These are phyloP conservation scores for Penicillium diatomitis DNA, from an alignment of 495 filamentous ascomycete genomes.

Conservation along the genomic window DNA sequence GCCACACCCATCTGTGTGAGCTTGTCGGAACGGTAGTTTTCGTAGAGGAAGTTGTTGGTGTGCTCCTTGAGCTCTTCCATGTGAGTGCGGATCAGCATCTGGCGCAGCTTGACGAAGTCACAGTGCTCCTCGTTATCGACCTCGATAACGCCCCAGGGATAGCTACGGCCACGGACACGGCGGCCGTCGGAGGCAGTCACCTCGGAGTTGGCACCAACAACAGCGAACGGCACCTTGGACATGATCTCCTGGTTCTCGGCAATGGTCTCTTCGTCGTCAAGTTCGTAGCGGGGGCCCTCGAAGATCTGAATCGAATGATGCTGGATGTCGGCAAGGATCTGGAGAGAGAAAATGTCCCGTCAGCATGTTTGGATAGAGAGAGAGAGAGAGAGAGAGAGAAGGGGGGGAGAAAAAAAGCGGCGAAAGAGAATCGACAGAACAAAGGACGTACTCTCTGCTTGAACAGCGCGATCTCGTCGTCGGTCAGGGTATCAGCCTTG, in stretches of 20 bases:
- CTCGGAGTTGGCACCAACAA: conserved; percentile 92
- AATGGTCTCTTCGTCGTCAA: conserved; percentile 98
- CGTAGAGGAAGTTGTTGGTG: conserved; percentile 97
- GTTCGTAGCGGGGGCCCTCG: conserved; percentile 94
- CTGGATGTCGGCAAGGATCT: conserved; percentile 97
- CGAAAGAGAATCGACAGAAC: neutral
- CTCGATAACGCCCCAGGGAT: conserved; percentile 98
- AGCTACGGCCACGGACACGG: conserved; percentile 89
- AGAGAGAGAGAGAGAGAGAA: no score
- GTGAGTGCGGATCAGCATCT: conserved; percentile 99
- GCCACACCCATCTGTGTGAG: conserved; percentile 96
- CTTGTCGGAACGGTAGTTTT: conserved; percentile 99
- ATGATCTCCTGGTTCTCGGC: conserved; percentile 99
- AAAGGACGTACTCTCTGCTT: conserved; percentile 73
- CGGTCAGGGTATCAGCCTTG: conserved; percentile 95
- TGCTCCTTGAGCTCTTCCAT: conserved; percentile 99
- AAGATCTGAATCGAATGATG: conserved; percentile 97
- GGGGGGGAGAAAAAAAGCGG: no score
- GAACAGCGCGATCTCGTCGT: conserved; percentile 88
- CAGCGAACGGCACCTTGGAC: conserved; percentile 98
- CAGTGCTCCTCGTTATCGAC: conserved; percentile 99
- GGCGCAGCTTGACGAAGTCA: conserved; percentile 98
- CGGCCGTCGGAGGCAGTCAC: conserved; percentile 86
- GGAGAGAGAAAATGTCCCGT: neutral
- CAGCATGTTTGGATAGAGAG: no score